phyloP scores from a whole-genome alignment of 805 yeast genomes.

The Yamadazyma tumulicola region DNA sequence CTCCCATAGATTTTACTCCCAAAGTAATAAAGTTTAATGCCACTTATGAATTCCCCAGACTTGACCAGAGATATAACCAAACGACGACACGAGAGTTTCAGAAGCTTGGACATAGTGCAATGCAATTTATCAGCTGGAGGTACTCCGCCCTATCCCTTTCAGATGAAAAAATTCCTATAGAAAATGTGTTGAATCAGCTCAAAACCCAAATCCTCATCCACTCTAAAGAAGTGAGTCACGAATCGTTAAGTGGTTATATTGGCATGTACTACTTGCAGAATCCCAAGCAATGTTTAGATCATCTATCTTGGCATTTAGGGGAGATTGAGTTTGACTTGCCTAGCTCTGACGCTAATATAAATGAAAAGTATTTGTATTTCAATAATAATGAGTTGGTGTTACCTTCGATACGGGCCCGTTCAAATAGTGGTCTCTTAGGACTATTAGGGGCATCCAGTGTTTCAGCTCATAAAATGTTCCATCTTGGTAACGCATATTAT shows the following conservation, averaged over 20 bases:
- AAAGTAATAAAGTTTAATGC: no score
- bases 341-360: neutral
- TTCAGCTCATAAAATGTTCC: neutral
- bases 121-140: no score
- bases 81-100: no score
- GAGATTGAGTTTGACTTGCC: neutral
- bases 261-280: neutral
- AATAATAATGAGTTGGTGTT: constrained; percentile 6
- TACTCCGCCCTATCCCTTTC: no score
- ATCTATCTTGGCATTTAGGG: neutral
- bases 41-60: no score
- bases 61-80: no score
- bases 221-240: neutral
- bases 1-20: constrained; percentile 1
- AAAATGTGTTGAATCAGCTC: no score
- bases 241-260: neutral
- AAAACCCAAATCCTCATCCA: neutral
- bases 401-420: constrained; percentile 10
- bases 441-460: neutral
- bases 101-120: no score
- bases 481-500: constrained; percentile 7
- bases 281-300: neutral
- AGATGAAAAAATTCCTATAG: no score
- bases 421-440: constrained; percentile 1
- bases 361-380: constrained; percentile 1